phyloP scores from a whole-genome alignment of 108 stramenopile genomes.

The Schizochytrium sp. region DNA sequence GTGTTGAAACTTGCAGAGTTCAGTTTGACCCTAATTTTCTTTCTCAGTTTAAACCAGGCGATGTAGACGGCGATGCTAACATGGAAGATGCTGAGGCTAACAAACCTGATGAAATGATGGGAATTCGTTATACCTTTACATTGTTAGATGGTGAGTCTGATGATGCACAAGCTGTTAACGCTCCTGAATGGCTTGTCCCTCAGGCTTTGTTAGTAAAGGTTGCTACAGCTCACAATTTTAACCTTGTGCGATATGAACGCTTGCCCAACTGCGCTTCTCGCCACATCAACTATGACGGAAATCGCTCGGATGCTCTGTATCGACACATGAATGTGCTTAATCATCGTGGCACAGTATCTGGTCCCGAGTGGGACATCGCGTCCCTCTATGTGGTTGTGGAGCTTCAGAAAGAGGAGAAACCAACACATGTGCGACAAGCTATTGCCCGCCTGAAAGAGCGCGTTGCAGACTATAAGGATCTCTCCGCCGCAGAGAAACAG shows the following conservation, averaged over 20 bases:
- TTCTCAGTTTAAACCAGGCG: not conserved
- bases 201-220: not conserved
- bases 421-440: not conserved
- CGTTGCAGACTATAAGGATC: not conserved
- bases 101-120: constrained; percentile 24
- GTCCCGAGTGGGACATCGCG: constrained; percentile 45
- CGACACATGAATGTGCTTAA: constrained; percentile 57
- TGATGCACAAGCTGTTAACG: constrained; percentile 61
- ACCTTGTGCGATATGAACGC: constrained; percentile 12
- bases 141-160: constrained; percentile 44
- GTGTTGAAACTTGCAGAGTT: constrained; percentile 14
- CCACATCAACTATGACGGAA: constrained; percentile 20
- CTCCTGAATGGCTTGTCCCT: constrained; percentile 68
- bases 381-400: constrained; percentile 53
- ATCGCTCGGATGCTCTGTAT: not conserved
- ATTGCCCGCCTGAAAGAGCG: not conserved
- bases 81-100: not conserved
- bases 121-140: constrained; percentile 63
- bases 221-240: constrained; percentile 33
- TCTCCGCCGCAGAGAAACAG: not conserved
- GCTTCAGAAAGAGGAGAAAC: constrained; percentile 14
- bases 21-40: constrained; percentile 15
- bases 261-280: constrained; percentile 33
- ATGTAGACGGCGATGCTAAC: not conserved
- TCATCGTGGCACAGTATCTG: constrained; percentile 9